Conservation (phyloP, 73 alveolate genomes). For the Paramecium biaurelia region DNA sequence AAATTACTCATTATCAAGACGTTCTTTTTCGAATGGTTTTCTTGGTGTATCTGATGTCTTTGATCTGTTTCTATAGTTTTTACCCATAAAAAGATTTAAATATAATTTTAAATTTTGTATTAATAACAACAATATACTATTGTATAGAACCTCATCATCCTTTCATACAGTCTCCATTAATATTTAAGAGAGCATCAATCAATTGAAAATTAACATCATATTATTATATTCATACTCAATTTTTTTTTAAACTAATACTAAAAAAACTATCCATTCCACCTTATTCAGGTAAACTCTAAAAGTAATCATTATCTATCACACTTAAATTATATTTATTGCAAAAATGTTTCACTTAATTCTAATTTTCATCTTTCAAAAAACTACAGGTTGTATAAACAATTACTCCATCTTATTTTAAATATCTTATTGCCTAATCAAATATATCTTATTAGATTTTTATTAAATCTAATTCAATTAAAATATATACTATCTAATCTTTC, state of each 20-base stretch:
- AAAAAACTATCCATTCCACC: slow-evolving; percentile 87
- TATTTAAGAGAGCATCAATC: background rate
- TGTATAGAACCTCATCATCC: background rate
- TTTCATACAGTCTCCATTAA: background rate
- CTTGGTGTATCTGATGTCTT: slow-evolving; percentile 90
- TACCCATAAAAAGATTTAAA: slow-evolving; percentile 44
- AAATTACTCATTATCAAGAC: slow-evolving; percentile 86
- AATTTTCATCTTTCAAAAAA: slow-evolving; percentile 75
- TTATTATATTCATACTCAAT: slow-evolving; percentile 1
- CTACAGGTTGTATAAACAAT: slow-evolving; percentile 81
- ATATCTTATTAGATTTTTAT: slow-evolving; percentile 67
- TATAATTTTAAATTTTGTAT: background rate
- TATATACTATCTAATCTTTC: slow-evolving; percentile 59
- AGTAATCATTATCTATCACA: slow-evolving; percentile 69
- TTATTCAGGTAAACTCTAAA: slow-evolving; percentile 71
- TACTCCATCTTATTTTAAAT: slow-evolving; percentile 68
- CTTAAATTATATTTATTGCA: slow-evolving; percentile 76
- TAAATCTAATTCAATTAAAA: slow-evolving; percentile 29
- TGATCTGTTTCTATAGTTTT: slow-evolving; percentile 55
- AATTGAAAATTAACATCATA: background rate
- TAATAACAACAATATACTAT: background rate
- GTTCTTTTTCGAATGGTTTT: slow-evolving; percentile 94
- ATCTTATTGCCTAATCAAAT: slow-evolving; percentile 69
- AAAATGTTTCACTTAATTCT: slow-evolving; percentile 65
- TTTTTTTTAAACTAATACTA: slow-evolving; percentile 69